A percentile compares a stretch with the other conserved stretches of the same genome.
These are phyloP conservation scores for Nemophila menziesii DNA, from an alignment of 257 asterid species.

Conservation along the genomic window DNA sequence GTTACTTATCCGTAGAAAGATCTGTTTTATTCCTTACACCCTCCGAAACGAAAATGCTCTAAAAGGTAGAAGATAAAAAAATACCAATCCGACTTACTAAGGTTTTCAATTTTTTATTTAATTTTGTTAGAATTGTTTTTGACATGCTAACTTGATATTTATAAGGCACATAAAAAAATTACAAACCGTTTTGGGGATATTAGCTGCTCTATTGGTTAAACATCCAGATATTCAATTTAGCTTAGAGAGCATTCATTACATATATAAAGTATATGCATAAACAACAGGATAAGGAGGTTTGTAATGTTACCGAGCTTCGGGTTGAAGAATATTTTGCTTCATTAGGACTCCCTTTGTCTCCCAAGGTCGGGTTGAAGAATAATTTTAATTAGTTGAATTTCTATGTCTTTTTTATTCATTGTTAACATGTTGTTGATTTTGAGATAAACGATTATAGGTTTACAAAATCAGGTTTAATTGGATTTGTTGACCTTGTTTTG, in stretches of 20 bases:
- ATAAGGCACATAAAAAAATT: conserved; percentile 68
- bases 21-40: conserved; percentile 74
- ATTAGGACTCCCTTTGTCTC: conserved; percentile 93
- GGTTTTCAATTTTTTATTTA: too few species aligned
- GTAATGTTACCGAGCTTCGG: conserved; percentile 66
- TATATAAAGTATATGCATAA: conserved; percentile 72
- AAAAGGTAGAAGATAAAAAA: conserved; percentile 69
- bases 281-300: conserved; percentile 79
- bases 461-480: too few species aligned
- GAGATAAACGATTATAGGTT: too few species aligned
- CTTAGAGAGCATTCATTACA: conserved; percentile 76
- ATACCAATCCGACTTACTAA: conserved; percentile 54
- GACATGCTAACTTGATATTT: too few species aligned
- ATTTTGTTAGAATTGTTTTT: too few species aligned
- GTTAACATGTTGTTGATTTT: too few species aligned
- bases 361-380: conserved; percentile 76
- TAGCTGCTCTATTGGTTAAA: conserved; percentile 77
- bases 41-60: conserved; percentile 73
- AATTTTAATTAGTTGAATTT: too few species aligned
- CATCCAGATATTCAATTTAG: conserved; percentile 65
- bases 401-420: too few species aligned
- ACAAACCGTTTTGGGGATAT: conserved; percentile 67
- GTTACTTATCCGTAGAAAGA: conserved; percentile 76
- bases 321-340: conserved; percentile 76
- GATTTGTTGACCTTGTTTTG: too few species aligned